Evolutionary conservation across 225 moss, liverwort and hornwort species (phyloP).

Genomic region (Marchantia paleacea): DNA sequence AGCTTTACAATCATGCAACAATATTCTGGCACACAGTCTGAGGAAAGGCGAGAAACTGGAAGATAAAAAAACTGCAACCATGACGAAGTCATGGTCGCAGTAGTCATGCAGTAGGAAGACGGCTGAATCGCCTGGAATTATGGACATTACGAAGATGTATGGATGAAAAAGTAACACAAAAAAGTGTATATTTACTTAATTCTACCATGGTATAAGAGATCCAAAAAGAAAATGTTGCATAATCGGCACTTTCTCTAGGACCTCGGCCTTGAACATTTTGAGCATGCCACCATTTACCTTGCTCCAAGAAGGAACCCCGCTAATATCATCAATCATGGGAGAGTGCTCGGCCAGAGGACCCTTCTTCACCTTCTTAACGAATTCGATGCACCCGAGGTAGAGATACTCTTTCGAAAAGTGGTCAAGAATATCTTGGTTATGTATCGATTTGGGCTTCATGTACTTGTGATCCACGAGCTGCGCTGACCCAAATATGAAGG

Average conservation of each 20-base stretch:
- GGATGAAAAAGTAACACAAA: neutral
- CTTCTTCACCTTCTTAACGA: constrained; percentile 93
- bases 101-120: no score
- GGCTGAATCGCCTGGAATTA: no score
- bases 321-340: constrained; percentile 94
- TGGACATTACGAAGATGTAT: neutral
- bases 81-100: neutral
- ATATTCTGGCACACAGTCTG: no score
- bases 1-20: no score
- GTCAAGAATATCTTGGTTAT: constrained; percentile 83
- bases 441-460: constrained; percentile 97
- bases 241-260: constrained; percentile 94
- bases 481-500: constrained; percentile 85
- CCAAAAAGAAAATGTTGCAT: constrained; percentile 99
- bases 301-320: constrained; percentile 79
- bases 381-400: constrained; percentile 83
- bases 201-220: constrained; percentile 85
- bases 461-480: constrained; percentile 95
- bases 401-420: constrained; percentile 85
- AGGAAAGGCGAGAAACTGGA: no score
- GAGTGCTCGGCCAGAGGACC: constrained; percentile 92
- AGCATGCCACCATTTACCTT: constrained; percentile 97
- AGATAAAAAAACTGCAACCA: neutral
- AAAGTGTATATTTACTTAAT: neutral
- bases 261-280: constrained; percentile 99